Evolutionary conservation across 129 eudicot genomes (phyloP).

Genomic region (Scalesia atractyloides): DNA sequence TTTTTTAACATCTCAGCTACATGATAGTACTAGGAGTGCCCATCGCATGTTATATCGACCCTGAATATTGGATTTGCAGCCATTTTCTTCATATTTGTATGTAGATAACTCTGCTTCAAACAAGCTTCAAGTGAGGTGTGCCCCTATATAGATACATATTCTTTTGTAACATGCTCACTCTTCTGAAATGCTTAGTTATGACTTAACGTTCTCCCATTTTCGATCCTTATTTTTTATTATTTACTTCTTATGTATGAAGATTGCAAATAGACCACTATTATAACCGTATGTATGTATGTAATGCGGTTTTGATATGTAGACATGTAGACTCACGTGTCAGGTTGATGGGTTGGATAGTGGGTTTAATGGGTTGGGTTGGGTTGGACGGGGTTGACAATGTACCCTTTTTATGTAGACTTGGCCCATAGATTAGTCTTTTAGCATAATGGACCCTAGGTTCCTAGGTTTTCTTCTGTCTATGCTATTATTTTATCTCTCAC

Average conservation of each 20-base stretch:
- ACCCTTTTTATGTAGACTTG: no score
- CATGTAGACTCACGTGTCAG: no score
- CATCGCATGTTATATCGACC: constrained; percentile 12
- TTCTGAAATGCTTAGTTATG: background rate
- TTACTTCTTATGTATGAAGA: no score
- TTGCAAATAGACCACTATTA: no score
- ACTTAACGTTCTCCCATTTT: background rate
- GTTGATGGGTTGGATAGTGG: no score
- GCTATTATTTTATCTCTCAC: no score
- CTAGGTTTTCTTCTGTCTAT: no score
- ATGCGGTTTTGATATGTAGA: no score
- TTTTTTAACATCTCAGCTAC: constrained; percentile 16
- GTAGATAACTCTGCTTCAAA: constrained; percentile 15
- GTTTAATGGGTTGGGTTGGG: no score
- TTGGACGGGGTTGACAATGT: no score
- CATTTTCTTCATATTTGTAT: constrained; percentile 13
- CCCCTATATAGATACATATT: background rate
- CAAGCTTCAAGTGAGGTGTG: constrained; percentile 18
- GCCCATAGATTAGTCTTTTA: no score
- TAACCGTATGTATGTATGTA: background rate
- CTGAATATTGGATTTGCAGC: constrained; percentile 25
- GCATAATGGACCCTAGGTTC: no score
- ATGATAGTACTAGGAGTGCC: constrained; percentile 10
- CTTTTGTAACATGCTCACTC: background rate
- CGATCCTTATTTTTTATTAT: background rate